Conservation (phyloP, 2,329 filamentous ascomycete species). For the Calonectria pteridis region DNA sequence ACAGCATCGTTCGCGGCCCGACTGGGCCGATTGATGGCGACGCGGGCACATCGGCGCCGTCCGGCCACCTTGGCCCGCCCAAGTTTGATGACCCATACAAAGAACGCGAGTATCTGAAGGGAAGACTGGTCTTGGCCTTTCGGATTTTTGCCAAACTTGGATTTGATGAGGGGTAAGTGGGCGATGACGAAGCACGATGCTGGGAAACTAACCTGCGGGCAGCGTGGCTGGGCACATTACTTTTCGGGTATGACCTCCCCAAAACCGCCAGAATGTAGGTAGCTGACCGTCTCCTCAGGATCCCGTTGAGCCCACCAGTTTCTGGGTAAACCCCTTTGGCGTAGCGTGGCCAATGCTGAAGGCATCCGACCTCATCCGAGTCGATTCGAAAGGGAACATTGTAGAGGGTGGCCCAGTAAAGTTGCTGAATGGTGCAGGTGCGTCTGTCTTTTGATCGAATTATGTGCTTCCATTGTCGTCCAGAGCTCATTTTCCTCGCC, state of each 20-base stretch:
- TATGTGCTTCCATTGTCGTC: neutral
- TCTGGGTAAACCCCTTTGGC: conserved; percentile 77
- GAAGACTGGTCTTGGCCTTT: conserved; percentile 66
- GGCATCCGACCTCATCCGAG: conserved; percentile 75
- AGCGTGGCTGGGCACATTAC: conserved; percentile 74
- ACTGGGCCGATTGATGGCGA: neutral
- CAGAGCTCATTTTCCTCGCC: neutral
- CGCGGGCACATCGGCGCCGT: neutral
- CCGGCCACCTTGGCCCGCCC: neutral
- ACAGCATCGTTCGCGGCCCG: conserved; percentile 1
- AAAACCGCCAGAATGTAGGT: neutral
- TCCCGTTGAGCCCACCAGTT: conserved; percentile 69
- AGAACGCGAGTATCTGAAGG: conserved; percentile 66
- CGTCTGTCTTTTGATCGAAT: neutral
- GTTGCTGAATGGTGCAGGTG: conserved; percentile 22
- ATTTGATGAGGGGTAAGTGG: conserved; percentile 62
- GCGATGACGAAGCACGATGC: neutral
- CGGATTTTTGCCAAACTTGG: conserved; percentile 69
- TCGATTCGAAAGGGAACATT: conserved; percentile 70
- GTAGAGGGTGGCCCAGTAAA: conserved; percentile 67
- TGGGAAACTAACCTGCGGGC: neutral
- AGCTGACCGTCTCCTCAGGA: conserved; percentile 50
- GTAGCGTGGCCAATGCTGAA: conserved; percentile 51
- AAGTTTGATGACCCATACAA: conserved; percentile 19
- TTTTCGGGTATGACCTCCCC: conserved; percentile 41